Evolutionary conservation across 2,329 filamentous ascomycete genomes (phyloP).

Genomic region (Aureobasidium sp.): DNA sequence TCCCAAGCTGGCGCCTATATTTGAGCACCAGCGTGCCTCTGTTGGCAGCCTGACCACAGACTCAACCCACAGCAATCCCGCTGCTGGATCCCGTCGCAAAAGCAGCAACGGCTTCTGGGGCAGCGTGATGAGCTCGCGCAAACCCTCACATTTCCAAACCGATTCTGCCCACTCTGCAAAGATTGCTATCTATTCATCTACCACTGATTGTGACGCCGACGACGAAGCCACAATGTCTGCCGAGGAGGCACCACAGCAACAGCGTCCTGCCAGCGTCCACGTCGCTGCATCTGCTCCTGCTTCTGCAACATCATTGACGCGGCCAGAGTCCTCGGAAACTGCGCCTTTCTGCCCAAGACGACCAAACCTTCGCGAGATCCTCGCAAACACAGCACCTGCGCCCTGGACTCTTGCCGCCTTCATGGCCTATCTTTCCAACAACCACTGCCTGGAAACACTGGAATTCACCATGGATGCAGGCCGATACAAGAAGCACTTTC

Average conservation of each 20-base stretch:
- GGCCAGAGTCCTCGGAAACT: conserved; percentile 22
- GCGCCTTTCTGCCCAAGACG: conserved; percentile 51
- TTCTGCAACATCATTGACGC: conserved; percentile 18
- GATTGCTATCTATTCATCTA: conserved; percentile 9
- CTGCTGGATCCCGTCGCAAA: conserved; percentile 12
- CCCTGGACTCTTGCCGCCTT: conserved; percentile 90
- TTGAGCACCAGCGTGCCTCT: conserved; percentile 14
- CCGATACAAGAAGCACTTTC: conserved; percentile 66
- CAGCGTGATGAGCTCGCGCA: conserved; percentile 15
- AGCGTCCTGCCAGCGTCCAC: background rate
- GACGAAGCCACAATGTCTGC: conserved; percentile 45
- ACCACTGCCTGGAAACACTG: conserved; percentile 91
- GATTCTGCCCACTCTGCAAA: conserved; percentile 12
- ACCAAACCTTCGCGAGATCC: conserved; percentile 78
- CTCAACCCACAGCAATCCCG: background rate
- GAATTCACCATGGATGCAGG: conserved; percentile 95
- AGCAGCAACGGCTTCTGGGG: conserved; percentile 15
- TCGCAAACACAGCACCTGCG: conserved; percentile 75
- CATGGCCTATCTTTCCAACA: conserved; percentile 93
- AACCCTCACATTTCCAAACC: conserved; percentile 4
- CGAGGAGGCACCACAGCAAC: conserved; percentile 30
- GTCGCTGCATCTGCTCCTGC: conserved; percentile 16
- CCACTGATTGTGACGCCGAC: conserved; percentile 36
- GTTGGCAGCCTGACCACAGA: conserved; percentile 2
- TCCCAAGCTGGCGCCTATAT: conserved; percentile 19